phyloP scores from a whole-genome alignment of 2,329 filamentous ascomycete species.

The Colletotrichum sp. region DNA sequence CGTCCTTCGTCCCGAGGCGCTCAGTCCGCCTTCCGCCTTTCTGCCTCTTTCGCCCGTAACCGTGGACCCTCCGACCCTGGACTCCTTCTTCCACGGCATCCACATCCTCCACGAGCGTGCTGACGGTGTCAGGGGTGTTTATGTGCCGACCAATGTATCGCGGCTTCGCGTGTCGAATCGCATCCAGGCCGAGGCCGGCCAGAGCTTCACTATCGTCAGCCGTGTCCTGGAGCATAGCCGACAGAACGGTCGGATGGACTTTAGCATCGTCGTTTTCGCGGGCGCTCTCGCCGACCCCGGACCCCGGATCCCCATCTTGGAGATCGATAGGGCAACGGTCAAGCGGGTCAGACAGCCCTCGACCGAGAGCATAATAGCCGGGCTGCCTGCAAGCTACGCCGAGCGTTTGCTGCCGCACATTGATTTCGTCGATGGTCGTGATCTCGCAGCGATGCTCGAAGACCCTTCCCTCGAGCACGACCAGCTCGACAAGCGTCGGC shows the following conservation, averaged over 20 bases:
- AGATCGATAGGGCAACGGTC: background rate
- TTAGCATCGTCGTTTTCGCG: conserved; percentile 30
- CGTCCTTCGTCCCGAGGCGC: conserved; percentile 25
- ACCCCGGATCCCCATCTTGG: background rate
- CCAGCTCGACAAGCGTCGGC: conserved; percentile 26
- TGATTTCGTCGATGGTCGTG: conserved; percentile 22
- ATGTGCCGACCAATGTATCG: conserved; percentile 33
- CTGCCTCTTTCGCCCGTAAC: conserved; percentile 25
- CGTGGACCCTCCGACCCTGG: conserved; percentile 31
- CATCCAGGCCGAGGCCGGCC: conserved; percentile 24
- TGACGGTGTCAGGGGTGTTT: background rate
- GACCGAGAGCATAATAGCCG: conserved; percentile 16
- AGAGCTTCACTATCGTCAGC: conserved; percentile 27
- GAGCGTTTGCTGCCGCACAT: conserved; percentile 29
- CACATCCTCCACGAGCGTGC: background rate
- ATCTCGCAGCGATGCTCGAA: conserved; percentile 29
- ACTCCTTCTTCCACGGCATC: conserved; percentile 29
- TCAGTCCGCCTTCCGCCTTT: background rate
- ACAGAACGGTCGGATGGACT: conserved; percentile 27
- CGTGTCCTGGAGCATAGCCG: conserved; percentile 26
- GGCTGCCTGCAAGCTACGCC: conserved; percentile 26
- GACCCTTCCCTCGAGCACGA: conserved; percentile 27
- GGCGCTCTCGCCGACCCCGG: background rate
- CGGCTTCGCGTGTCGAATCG: conserved; percentile 33
- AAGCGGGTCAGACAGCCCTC: background rate